phyloP scores from a whole-genome alignment of 1,284 basidiomycete species.

The Ganoderma lingzhi region DNA sequence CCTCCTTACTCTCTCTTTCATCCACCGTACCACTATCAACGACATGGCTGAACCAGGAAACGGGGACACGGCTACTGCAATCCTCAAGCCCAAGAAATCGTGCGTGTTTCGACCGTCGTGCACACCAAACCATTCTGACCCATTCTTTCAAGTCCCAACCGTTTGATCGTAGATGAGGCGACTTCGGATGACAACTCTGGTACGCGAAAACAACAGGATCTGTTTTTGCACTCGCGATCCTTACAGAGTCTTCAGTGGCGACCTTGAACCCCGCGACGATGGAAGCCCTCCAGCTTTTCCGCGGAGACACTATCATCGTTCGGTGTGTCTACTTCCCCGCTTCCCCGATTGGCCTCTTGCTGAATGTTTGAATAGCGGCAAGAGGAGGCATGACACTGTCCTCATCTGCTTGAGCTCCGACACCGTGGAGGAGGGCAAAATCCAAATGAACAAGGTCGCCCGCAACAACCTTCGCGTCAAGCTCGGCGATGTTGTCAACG shows the following conservation, averaged over 20 bases:
- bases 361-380: conserved; percentile 66
- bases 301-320: conserved; percentile 93
- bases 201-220: conserved; percentile 42
- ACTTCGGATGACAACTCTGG: conserved; percentile 93
- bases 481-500: conserved; percentile 95
- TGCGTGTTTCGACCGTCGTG: conserved; percentile 53
- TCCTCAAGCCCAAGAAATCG: conserved; percentile 96
- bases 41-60: conserved; percentile 70
- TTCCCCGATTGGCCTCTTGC: not conserved
- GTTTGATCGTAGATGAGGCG: conserved; percentile 93
- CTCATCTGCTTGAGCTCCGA: conserved; percentile 96
- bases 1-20: conserved; percentile 35
- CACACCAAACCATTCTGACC: conserved; percentile 22
- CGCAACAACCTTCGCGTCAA: conserved; percentile 98
- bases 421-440: conserved; percentile 96
- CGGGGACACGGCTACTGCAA: conserved; percentile 91
- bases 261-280: conserved; percentile 96
- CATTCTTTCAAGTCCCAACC: conserved; percentile 77
- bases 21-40: conserved; percentile 22
- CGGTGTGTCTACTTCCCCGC: conserved; percentile 57
- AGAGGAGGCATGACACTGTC: conserved; percentile 96
- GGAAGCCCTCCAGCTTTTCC: conserved; percentile 94
- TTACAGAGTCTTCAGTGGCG: conserved; percentile 66
- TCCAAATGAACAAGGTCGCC: conserved; percentile 99
- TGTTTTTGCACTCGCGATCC: not conserved